Evolutionary conservation across 768 basidiomycete genomes (phyloP).

Genomic region (Mycena chlorophos): DNA sequence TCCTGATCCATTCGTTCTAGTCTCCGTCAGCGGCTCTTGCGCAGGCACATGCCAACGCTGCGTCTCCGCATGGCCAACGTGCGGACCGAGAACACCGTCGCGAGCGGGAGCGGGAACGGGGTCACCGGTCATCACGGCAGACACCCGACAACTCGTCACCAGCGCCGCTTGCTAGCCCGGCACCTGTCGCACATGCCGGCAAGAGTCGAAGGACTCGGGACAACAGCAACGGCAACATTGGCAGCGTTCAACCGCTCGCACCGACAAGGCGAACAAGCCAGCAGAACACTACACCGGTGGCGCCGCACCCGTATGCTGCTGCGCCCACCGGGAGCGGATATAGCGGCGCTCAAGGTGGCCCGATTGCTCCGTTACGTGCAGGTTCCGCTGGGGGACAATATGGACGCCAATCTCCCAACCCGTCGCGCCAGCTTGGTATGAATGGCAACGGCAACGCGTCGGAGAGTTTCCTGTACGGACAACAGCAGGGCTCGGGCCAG

Average conservation of each 20-base stretch:
- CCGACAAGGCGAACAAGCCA: constrained; percentile 70
- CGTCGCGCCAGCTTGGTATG: constrained; percentile 32
- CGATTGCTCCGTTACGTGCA: constrained; percentile 18
- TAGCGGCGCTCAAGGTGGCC: constrained; percentile 34
- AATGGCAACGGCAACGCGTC: constrained; percentile 54
- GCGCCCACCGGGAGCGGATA: constrained; percentile 60
- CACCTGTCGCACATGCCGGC: constrained; percentile 69
- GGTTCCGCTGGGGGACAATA: constrained; percentile 32
- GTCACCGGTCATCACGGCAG: constrained; percentile 52
- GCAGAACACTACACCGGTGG: constrained; percentile 48
- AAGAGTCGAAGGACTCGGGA: constrained; percentile 53
- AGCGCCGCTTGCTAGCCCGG: constrained; percentile 64
- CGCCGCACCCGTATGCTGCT: constrained; percentile 73
- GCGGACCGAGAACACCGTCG: constrained; percentile 61
- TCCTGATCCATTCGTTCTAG: constrained; percentile 28
- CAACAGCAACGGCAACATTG: constrained; percentile 52
- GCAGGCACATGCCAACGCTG: constrained; percentile 57
- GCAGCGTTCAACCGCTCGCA: constrained; percentile 67
- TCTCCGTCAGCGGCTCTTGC: constrained; percentile 45
- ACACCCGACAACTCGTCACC: constrained; percentile 55
- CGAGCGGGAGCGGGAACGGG: constrained; percentile 51
- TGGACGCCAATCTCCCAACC: constrained; percentile 57
- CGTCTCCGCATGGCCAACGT: constrained; percentile 49
- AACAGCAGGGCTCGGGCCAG: constrained; percentile 48
- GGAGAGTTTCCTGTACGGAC: constrained; percentile 71